Conservation (phyloP, 2,329 filamentous ascomycete species). For the Pestalotiopsis fici region DNA sequence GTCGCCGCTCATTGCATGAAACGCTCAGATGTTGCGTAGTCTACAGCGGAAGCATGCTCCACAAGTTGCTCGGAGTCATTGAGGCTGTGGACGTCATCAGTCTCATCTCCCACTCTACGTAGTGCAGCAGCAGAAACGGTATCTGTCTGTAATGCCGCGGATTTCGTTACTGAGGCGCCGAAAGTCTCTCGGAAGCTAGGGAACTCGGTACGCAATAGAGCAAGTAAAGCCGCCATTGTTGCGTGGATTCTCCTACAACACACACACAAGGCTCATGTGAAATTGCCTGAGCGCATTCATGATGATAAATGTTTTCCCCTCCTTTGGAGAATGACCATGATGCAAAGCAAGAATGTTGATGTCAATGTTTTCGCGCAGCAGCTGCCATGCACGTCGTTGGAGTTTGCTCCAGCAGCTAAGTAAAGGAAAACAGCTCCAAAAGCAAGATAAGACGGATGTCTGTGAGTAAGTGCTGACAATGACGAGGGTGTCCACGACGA, state of each 20-base stretch:
- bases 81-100: neutral
- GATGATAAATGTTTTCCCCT: neutral
- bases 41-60: neutral
- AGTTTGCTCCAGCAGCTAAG: neutral
- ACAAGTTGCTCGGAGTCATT: neutral
- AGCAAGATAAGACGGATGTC: neutral
- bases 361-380: neutral
- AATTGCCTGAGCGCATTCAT: neutral
- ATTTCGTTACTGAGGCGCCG: neutral
- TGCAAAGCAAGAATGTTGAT: neutral
- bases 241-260: too few species aligned
- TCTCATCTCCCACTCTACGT: neutral
- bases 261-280: neutral
- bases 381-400: neutral
- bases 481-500: neutral
- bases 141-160: neutral
- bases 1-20: neutral
- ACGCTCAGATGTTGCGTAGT: neutral
- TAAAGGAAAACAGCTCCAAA: too few species aligned
- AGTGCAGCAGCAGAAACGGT: neutral
- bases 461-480: neutral
- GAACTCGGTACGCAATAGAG: slow-evolving; percentile 2
- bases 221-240: neutral
- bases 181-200: neutral
- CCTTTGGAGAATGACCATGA: neutral